These are phyloP conservation scores for Mycena galopus DNA, from an alignment of 768 basidiomycete species.

Conservation along the genomic window DNA sequence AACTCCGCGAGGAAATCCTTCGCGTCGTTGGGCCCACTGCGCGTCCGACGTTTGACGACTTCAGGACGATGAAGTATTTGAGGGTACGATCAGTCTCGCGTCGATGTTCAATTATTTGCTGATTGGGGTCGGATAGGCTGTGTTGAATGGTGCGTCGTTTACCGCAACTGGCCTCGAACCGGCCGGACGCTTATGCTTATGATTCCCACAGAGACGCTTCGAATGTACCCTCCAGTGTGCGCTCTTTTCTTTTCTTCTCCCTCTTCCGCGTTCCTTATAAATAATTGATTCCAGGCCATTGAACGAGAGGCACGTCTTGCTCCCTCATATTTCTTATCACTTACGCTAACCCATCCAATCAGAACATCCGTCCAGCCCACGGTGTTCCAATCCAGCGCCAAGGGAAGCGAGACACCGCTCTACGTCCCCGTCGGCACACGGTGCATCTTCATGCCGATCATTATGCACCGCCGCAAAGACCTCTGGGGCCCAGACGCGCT, in stretches of 20 bases:
- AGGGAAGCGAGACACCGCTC: slow-evolving; percentile 48
- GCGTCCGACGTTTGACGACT: slow-evolving; percentile 66
- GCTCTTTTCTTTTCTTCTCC: slow-evolving; percentile 29
- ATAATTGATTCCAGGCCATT: slow-evolving; percentile 47
- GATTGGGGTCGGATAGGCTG: background rate
- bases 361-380: slow-evolving; percentile 44
- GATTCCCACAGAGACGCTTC: slow-evolving; percentile 57
- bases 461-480: slow-evolving; percentile 74
- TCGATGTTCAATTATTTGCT: no score
- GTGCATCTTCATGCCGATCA: slow-evolving; percentile 53
- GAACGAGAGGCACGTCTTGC: slow-evolving; percentile 43
- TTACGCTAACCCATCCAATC: background rate
- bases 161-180: no score
- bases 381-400: slow-evolving; percentile 43
- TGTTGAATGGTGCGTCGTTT: slow-evolving; percentile 21
- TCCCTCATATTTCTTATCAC: background rate
- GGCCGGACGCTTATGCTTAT: no score
- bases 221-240: slow-evolving; percentile 66
- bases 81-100: slow-evolving; percentile 54
- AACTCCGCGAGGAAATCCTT: slow-evolving; percentile 65
- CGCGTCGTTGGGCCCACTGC: slow-evolving; percentile 56
- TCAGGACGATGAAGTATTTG: slow-evolving; percentile 71
- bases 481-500: slow-evolving; percentile 80
- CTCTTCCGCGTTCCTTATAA: background rate
- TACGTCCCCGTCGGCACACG: slow-evolving; percentile 56